Conservation (phyloP, 345 rosid species). For the Eucalyptus pauciflora region DNA sequence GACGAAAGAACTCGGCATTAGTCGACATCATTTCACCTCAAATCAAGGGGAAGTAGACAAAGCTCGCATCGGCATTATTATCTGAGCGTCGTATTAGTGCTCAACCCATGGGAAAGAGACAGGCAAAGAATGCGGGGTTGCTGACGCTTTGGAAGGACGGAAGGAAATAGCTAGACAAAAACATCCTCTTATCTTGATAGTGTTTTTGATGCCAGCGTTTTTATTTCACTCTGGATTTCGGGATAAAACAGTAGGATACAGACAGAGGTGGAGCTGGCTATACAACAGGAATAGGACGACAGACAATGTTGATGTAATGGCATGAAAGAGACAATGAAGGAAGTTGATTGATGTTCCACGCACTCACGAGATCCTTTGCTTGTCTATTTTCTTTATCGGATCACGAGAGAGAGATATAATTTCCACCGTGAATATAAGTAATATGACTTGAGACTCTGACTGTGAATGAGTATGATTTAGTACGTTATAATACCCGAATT, state of each 20-base stretch:
- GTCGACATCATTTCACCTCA: background rate
- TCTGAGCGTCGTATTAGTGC: background rate
- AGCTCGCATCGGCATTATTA: background rate
- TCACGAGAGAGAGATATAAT: background rate
- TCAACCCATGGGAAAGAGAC: background rate
- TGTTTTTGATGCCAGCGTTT: background rate
- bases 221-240: background rate
- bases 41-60: background rate
- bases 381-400: background rate
- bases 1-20: background rate
- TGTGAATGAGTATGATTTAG: background rate
- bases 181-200: background rate
- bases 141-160: background rate
- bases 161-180: background rate
- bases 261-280: background rate
- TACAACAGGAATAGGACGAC: background rate
- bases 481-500: background rate
- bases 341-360: background rate
- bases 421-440: background rate
- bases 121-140: background rate
- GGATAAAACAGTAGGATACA: background rate
- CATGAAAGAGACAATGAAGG: background rate
- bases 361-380: background rate
- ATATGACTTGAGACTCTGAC: background rate
- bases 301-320: background rate